Base-by-base conservation (phyloP, 108 stramenopile species). In the Aurantiochytrium sp. region DNA sequence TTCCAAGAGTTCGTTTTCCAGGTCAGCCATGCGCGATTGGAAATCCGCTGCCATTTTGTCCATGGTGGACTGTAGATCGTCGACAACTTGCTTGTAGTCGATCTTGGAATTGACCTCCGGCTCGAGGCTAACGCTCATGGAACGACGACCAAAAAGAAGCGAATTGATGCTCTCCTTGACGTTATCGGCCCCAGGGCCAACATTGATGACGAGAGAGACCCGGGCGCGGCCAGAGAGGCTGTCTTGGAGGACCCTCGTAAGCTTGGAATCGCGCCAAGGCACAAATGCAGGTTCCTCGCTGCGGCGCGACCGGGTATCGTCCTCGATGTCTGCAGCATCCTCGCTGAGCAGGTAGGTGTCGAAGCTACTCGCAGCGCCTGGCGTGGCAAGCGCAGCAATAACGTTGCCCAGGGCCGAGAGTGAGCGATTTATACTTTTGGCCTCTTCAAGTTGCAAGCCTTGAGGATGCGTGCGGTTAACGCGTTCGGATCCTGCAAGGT, bases 401-500 rank as follows among this genome's bases (percentile, higher is more conserved):
- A 92, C 91, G n/a, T 92, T 92, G 16, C 91, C 91, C 1, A 92
- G 76, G 4, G 91, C 91, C 4, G 91, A 72, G 19, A 92, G 89
- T 42, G 87, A 88, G 18, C 44, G n/a, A 43, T 92, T 92, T 58
- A 92, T 92, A 29, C 53, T 58, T 60, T 88, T 88, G 23, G 91
- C 90, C 44, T 92, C 91, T 25, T 64, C 71, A 49, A 91, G 89
- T 21, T 88, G 58, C 25, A 88, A 6, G 59, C 90, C 90, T 25
- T 59, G 76, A 4, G 95, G 88, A 29, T 91, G 89, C 0, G 94
- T 90, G 69, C 88, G 60, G 8, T 91, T 51, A 3, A 89, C 88
- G 55, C 60, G 91, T 72, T 93, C 93, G 58, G 64, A 72, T 4
- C 93, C 93, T 4, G 93, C 93, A 5, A 93, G 44, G 72, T 93